Evolutionary conservation across 495 filamentous ascomycete species (phyloP), one percentile per base, ranked within the genome.

Genomic region (Penicillium daleae): DNA sequence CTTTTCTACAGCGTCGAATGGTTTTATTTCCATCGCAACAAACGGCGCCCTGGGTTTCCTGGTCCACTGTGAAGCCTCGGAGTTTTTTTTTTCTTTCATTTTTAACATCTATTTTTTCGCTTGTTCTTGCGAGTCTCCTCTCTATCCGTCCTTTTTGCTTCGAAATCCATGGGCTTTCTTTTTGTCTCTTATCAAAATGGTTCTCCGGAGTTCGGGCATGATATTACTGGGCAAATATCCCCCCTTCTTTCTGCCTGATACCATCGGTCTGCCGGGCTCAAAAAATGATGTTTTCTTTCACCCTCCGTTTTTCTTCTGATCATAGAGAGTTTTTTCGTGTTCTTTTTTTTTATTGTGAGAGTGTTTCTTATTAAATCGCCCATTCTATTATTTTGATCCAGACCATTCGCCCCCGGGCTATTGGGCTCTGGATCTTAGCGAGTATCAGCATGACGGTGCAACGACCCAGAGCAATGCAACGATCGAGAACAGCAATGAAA

Each of bases 171-270:
- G 71, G 72, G 68, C 62, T 69, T 71, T 68, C 8, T 42, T 42
- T 56, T 29, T 29, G 0, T 42, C 24, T 68, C 59, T 59, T 39
- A 32, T n/a, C 37, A 65, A 77, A 80, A 77, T 67, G 69, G 67
- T 66, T 40, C 31, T 54, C 54, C 71, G 76, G 77, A 76, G 76
- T 78, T 71, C 74, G 69, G 76, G 63, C 71, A 70, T 77, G 67
- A 73, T 76, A 57, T 75, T 74, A 70, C 68, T 65, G 72, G 72
- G 71, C 66, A 78, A 56, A 72, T 73, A 66, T 76, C 65, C 70
- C 60, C 61, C 33, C 44, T 49, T 31, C 52, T 19, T 50, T 48
- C 74, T 74, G 70, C 71, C 74, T 74, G 68, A 67, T 76, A 69
- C 65, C 60, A 63, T 32, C 66, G 66, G 70, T 71, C 64, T 64